Base-by-base conservation (phyloP, 1,284 basidiomycete species). In the Cryptococcus floricola region DNA sequence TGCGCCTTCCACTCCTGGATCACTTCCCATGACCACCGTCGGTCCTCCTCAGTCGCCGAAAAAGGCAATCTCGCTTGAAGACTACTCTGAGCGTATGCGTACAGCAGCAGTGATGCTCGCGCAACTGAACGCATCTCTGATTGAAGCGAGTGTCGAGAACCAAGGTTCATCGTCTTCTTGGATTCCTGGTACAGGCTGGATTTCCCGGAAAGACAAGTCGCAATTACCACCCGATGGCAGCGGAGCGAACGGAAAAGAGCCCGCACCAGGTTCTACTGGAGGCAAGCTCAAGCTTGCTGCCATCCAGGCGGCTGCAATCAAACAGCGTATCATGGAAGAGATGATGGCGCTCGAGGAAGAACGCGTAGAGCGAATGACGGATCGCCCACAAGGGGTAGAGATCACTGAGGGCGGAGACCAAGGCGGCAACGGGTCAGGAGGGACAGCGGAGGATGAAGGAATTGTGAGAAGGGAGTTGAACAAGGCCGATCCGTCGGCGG, bases 91-190 rank as follows among this genome's bases (percentile, higher is more conserved):
- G 68, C 85, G 95, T 44, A 98, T 98, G 95, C 86, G 91, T 14
- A 98, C 93, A 10, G 95, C 95, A 1, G 95, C 96, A 4, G 87
- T 98, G 66, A 98, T 99, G 95, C 85, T 99, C 23, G 88, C 95
- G 1, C 95, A 99, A 77, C 83, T 99, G 44, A 97, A 94, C 66
- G 86, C 91, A 0, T 93, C 85, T 59, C 80, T 89, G 48, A 79
- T 84, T 13, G 83, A 85, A 51, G 59, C 70, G 3, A 61, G 39
- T 55, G 79, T 81, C 3, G 75, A 74, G 12, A 68, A 73, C 41
- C 63, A 66, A 48, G 25, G 56, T 4, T 37, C 48, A 12, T 61
- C 73, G 7, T 72, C 70, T 1, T 82, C 80, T 44, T 88, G 87
- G 87, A 78, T 88, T 10, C 82, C 85, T 3, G 83, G 84, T 5